These are phyloP conservation scores for Colletotrichum karsti DNA, from an alignment of 2,329 filamentous ascomycete species.

Conservation along the genomic window DNA sequence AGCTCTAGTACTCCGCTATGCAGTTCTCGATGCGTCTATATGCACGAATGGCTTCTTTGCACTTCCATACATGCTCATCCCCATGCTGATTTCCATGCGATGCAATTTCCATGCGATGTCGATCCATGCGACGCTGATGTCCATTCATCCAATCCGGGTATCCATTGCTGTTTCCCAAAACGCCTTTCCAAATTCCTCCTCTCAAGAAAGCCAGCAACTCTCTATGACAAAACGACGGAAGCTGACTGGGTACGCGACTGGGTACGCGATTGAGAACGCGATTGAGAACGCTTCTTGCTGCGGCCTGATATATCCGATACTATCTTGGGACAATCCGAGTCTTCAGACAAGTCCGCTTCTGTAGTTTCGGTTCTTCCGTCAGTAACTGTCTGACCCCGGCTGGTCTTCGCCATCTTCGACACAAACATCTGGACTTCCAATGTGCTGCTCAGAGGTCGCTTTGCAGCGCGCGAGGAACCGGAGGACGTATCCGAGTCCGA, in stretches of 20 bases:
- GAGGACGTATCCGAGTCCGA: background rate
- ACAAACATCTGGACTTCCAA: background rate
- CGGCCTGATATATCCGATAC: background rate
- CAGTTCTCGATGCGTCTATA: background rate
- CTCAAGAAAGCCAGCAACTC: too few species aligned
- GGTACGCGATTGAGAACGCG: too few species aligned
- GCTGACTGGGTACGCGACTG: too few species aligned
- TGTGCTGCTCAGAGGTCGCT: conserved; percentile 2
- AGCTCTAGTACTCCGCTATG: background rate
- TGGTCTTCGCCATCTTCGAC: conserved; percentile 1
- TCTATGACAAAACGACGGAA: too few species aligned
- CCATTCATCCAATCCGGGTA: too few species aligned
- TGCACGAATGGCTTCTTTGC: too few species aligned
- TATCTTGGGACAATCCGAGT: background rate
- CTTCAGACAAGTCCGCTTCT: background rate
- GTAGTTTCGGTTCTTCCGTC: background rate
- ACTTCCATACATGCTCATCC: background rate
- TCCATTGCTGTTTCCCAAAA: too few species aligned
- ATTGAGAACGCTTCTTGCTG: too few species aligned
- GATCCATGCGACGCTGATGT: too few species aligned
- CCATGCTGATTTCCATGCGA: too few species aligned
- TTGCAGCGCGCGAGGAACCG: background rate
- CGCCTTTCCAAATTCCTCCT: too few species aligned
- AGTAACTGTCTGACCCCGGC: background rate
- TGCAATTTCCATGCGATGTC: too few species aligned